These are phyloP conservation scores for Ceratocystis colombiana DNA, from an alignment of 2,329 filamentous ascomycete species.

Conservation along the genomic window DNA sequence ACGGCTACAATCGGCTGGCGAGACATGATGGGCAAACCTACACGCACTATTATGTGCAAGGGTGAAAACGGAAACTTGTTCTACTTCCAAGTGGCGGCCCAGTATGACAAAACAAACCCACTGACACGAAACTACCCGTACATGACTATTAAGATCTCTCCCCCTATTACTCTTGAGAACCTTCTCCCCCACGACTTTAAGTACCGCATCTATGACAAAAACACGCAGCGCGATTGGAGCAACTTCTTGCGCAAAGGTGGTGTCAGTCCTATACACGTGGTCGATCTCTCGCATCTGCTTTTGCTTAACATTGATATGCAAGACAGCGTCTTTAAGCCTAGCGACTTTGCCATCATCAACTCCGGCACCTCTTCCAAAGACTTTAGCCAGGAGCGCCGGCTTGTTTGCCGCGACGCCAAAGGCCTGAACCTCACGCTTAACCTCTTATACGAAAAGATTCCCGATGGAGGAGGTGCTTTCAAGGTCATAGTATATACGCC, in stretches of 20 bases:
- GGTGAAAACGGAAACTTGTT: conserved; percentile 83
- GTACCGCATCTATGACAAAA: conserved; percentile 97
- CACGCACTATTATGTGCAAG: conserved; percentile 76
- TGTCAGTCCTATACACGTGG: conserved; percentile 92
- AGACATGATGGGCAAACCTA: conserved; percentile 75
- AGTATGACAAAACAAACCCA: conserved; percentile 73
- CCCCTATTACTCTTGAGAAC: conserved; percentile 89
- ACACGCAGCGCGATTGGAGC: conserved; percentile 97
- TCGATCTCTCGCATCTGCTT: conserved; percentile 86
- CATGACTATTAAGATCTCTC: conserved; percentile 85
- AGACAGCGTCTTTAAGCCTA: conserved; percentile 86
- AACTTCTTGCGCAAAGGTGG: conserved; percentile 96
- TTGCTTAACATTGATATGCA: conserved; percentile 93
- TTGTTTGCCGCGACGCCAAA: conserved; percentile 76
- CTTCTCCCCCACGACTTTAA: conserved; percentile 96
- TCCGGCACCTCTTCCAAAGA: conserved; percentile 68
- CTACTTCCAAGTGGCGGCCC: conserved; percentile 90
- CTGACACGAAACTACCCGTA: conserved; percentile 79
- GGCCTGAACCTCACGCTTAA: conserved; percentile 69
- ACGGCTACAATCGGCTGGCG: conserved; percentile 85
- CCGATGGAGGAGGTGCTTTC: conserved; percentile 89
- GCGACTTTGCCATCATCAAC: conserved; percentile 96
- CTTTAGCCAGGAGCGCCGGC: conserved; percentile 68
- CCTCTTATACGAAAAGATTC: conserved; percentile 82
- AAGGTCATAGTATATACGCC: conserved; percentile 91